These are phyloP conservation scores for Vigna mungo DNA, from an alignment of 306 rosid genomes.

Conservation along the genomic window DNA sequence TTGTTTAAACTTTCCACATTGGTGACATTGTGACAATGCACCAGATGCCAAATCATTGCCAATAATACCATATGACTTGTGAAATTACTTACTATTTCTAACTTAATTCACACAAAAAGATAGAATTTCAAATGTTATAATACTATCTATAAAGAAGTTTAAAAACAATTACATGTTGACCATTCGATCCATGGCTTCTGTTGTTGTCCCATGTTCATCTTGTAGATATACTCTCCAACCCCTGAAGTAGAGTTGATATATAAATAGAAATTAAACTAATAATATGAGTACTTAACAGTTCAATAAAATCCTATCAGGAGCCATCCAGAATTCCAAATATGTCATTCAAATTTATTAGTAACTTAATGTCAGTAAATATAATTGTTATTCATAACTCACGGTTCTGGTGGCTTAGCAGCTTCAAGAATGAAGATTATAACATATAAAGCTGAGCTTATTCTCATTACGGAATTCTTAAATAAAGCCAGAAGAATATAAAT, in stretches of 20 bases:
- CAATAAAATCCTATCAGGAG: conserved; percentile 12
- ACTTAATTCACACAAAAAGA: neutral
- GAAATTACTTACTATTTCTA: neutral
- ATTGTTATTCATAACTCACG: neutral
- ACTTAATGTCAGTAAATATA: neutral
- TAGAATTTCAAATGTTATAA: conserved; percentile 21
- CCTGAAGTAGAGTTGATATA: conserved; percentile 57
- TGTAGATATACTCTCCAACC: conserved; percentile 94
- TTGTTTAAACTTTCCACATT: neutral
- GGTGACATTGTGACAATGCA: conserved; percentile 1
- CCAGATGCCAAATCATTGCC: conserved; percentile 6
- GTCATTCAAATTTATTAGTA: conserved; percentile 15
- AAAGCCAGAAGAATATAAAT: conserved; percentile 8
- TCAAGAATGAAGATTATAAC: neutral
- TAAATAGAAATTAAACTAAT: neutral
- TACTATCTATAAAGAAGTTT: conserved; percentile 20
- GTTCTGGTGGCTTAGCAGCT: conserved; percentile 31
- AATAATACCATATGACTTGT: neutral
- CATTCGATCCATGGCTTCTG: conserved; percentile 73
- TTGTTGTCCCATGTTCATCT: conserved; percentile 92
- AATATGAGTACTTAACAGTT: conserved; percentile 14
- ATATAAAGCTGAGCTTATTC: conserved; percentile 18
- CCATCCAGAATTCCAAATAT: neutral
- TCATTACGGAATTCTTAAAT: conserved; percentile 20
- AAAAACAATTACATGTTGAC: conserved; percentile 61